These are phyloP conservation scores for Prunus mume DNA, from an alignment of 306 rosid species.

Conservation along the genomic window DNA sequence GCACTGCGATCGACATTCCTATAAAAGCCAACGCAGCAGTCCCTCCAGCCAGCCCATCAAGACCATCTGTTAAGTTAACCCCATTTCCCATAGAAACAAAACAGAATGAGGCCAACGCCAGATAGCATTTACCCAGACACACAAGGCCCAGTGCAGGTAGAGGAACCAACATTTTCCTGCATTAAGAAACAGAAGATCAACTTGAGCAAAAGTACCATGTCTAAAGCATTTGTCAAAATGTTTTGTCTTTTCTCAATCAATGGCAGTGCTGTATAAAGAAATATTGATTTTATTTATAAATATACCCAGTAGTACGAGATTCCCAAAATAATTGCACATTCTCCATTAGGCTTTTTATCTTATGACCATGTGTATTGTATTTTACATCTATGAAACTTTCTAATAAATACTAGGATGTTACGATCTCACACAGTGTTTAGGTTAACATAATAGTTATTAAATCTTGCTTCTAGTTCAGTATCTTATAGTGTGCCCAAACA, in stretches of 20 bases:
- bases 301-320: neutral
- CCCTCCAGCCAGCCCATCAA: constrained; percentile 96
- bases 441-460: too few relatives aligned
- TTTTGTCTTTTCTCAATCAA: neutral
- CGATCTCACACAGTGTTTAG: too few relatives aligned
- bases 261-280: neutral
- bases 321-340: neutral
- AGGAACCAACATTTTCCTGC: constrained; percentile 90
- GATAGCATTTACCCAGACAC: constrained; percentile 71
- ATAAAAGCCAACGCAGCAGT: constrained; percentile 87
- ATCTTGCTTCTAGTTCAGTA: too few relatives aligned
- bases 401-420: too few relatives aligned
- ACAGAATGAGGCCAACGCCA: constrained; percentile 69
- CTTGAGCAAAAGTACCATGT: constrained; percentile 8
- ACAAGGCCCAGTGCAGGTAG: constrained; percentile 80
- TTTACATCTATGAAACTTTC: too few relatives aligned
- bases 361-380: too few relatives aligned
- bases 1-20: constrained; percentile 96
- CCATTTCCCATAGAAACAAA: constrained; percentile 91
- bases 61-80: constrained; percentile 77
- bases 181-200: constrained; percentile 24
- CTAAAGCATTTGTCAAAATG: neutral
- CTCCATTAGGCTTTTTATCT: too few relatives aligned
- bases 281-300: neutral
- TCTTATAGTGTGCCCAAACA: too few relatives aligned